A percentile compares a stretch with the other conserved stretches of the same genome.
Evolutionary conservation across 1,284 basidiomycete genomes (phyloP).

Genomic region (Austroboletus novae-zelandiae): DNA sequence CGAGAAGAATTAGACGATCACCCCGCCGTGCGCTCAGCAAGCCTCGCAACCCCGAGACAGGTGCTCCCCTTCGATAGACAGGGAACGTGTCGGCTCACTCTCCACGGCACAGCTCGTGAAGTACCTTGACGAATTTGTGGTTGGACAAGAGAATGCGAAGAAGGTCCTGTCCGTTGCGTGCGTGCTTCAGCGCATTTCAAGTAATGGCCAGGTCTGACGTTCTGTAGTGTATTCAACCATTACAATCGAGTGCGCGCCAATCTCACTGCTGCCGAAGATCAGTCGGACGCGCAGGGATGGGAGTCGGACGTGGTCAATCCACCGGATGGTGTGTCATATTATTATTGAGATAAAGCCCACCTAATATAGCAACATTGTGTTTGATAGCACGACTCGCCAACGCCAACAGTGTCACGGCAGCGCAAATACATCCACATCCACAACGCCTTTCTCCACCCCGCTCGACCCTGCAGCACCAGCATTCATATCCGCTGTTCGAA

Average conservation of each 20-base stretch:
- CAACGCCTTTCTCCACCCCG: slow-evolving; percentile 37
- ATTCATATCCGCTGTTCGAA: slow-evolving; percentile 67
- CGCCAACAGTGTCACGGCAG: slow-evolving; percentile 40
- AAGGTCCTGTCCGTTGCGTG: slow-evolving; percentile 90
- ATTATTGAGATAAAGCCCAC: not conserved
- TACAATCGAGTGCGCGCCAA: slow-evolving; percentile 80
- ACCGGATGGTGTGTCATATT: slow-evolving; percentile 34
- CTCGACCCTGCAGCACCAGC: slow-evolving; percentile 41
- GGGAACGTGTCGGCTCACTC: slow-evolving; percentile 5
- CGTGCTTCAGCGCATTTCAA: slow-evolving; percentile 32
- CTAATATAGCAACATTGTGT: not conserved
- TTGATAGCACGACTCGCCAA: slow-evolving; percentile 29
- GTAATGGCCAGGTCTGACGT: slow-evolving; percentile 3
- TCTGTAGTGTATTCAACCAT: slow-evolving; percentile 83
- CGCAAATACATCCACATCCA: slow-evolving; percentile 56
- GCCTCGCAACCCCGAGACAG: slow-evolving; percentile 70
- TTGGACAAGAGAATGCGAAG: slow-evolving; percentile 91
- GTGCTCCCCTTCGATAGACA: slow-evolving; percentile 34
- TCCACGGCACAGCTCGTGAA: slow-evolving; percentile 61
- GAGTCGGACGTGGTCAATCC: slow-evolving; percentile 19
- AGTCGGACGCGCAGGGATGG: slow-evolving; percentile 35
- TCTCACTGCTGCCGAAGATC: slow-evolving; percentile 47
- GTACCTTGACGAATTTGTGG: slow-evolving; percentile 87
- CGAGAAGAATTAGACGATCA: slow-evolving; percentile 32
- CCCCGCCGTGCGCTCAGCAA: slow-evolving; percentile 33